phyloP scores from a whole-genome alignment of 495 filamentous ascomycete genomes.

The Neurospora sublineolata region DNA sequence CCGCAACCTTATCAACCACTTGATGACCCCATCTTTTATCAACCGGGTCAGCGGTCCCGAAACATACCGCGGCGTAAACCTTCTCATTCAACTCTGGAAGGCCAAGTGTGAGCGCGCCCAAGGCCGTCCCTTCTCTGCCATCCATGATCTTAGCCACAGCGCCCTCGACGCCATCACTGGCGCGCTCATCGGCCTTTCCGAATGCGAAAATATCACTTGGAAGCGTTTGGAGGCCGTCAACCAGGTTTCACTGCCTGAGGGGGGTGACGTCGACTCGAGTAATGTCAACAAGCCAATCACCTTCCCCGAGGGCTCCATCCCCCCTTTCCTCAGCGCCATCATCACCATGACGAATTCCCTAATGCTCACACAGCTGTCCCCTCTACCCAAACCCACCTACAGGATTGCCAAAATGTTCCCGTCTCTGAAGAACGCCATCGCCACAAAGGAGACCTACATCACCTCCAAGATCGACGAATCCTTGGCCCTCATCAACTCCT shows the following conservation, averaged over 20 bases:
- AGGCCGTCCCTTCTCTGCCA: constrained; percentile 23
- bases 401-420: constrained; percentile 9
- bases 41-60: constrained; percentile 22
- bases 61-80: constrained; percentile 16
- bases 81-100: constrained; percentile 27
- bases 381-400: constrained; percentile 7
- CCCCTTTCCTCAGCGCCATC: constrained; percentile 7
- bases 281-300: constrained; percentile 1
- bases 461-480: constrained; percentile 12
- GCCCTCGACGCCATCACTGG: constrained; percentile 28
- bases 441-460: constrained; percentile 15
- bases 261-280: neutral
- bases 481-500: neutral
- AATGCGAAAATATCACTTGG: constrained; percentile 9
- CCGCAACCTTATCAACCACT: constrained; percentile 22
- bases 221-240: constrained; percentile 6
- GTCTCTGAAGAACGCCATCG: constrained; percentile 7
- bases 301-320: constrained; percentile 11
- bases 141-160: constrained; percentile 22
- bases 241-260: neutral
- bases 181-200: constrained; percentile 19
- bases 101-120: constrained; percentile 19
- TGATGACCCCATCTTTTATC: constrained; percentile 30
- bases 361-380: constrained; percentile 11
- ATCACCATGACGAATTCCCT: constrained; percentile 8